phyloP scores from a whole-genome alignment of 2,329 filamentous ascomycete species.

The Basipetospora chlamydospora region DNA sequence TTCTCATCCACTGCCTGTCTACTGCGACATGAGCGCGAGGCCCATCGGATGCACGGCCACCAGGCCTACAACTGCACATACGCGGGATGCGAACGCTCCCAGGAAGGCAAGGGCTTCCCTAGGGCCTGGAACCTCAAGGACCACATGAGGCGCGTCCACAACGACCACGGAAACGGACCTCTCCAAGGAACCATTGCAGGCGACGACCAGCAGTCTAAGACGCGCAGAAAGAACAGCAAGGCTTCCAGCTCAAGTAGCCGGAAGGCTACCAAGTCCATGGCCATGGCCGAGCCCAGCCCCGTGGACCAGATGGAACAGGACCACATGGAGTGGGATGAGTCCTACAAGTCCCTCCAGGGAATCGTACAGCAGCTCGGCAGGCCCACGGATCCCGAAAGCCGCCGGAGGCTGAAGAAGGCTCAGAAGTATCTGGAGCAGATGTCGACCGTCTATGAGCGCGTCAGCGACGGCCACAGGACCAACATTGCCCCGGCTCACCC shows the following conservation, averaged over 20 bases:
- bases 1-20: slow-evolving; percentile 95
- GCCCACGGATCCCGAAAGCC: slow-evolving; percentile 36
- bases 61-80: slow-evolving; percentile 86
- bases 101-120: slow-evolving; percentile 76
- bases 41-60: slow-evolving; percentile 89
- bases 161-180: slow-evolving; percentile 31
- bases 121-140: slow-evolving; percentile 92
- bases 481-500: background rate
- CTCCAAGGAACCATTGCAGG: slow-evolving; percentile 8
- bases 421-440: slow-evolving; percentile 36
- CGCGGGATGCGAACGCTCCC: slow-evolving; percentile 71
- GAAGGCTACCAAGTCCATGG: slow-evolving; percentile 12
- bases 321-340: slow-evolving; percentile 39
- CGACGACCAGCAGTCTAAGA: slow-evolving; percentile 26
- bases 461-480: background rate
- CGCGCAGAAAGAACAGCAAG: slow-evolving; percentile 42
- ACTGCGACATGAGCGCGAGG: slow-evolving; percentile 87
- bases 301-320: slow-evolving; percentile 13
- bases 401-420: slow-evolving; percentile 37
- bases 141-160: slow-evolving; percentile 93
- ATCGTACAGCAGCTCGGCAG: slow-evolving; percentile 36
- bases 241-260: slow-evolving; percentile 18
- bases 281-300: slow-evolving; percentile 8
- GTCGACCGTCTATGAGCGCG: slow-evolving; percentile 25
- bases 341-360: slow-evolving; percentile 47